A percentile compares a stretch with the other conserved stretches of the same genome.
These are phyloP conservation scores for Passalora sequoiae DNA, from an alignment of 2,329 filamentous ascomycete genomes.

Conservation along the genomic window DNA sequence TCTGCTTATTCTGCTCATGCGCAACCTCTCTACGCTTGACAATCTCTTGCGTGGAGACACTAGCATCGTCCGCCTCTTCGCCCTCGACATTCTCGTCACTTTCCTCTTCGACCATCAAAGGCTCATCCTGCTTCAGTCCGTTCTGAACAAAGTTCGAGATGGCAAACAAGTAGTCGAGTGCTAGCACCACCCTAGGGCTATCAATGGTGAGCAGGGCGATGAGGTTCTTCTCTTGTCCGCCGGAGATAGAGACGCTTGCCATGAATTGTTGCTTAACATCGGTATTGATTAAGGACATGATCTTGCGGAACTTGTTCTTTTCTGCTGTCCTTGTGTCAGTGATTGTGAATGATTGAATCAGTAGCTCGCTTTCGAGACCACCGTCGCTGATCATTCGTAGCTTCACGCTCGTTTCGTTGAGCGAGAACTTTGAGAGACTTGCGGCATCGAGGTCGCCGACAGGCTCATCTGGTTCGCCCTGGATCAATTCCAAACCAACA, in stretches of 20 bases:
- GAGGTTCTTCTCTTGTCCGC: conserved; percentile 71
- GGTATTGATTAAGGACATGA: conserved; percentile 95
- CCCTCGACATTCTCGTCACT: conserved; percentile 43
- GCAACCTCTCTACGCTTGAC: conserved; percentile 22
- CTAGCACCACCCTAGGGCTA: conserved; percentile 90
- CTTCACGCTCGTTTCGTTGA: conserved; percentile 89
- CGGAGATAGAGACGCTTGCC: conserved; percentile 91
- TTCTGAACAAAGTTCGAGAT: conserved; percentile 76
- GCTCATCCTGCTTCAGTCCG: conserved; percentile 54
- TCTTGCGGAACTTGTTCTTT: conserved; percentile 92
- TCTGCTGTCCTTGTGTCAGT: conserved; percentile 83
- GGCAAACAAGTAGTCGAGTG: conserved; percentile 90
- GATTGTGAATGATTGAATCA: conserved; percentile 92
- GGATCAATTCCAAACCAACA: conserved; percentile 80
- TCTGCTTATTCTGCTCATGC: conserved; percentile 28
- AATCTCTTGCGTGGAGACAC: conserved; percentile 29
- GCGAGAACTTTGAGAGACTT: conserved; percentile 86
- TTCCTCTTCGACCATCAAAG: conserved; percentile 59
- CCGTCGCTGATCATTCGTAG: conserved; percentile 88
- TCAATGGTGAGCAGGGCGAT: conserved; percentile 92
- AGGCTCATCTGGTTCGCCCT: conserved; percentile 68
- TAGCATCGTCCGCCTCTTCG: conserved; percentile 50
- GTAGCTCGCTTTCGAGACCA: conserved; percentile 84
- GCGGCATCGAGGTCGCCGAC: conserved; percentile 72
- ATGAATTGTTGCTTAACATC: conserved; percentile 93